Evolutionary conservation across 2,329 filamentous ascomycete species (phyloP), one percentile per base, ranked within the genome.

Genomic region (Fusarium drepaniforme): DNA sequence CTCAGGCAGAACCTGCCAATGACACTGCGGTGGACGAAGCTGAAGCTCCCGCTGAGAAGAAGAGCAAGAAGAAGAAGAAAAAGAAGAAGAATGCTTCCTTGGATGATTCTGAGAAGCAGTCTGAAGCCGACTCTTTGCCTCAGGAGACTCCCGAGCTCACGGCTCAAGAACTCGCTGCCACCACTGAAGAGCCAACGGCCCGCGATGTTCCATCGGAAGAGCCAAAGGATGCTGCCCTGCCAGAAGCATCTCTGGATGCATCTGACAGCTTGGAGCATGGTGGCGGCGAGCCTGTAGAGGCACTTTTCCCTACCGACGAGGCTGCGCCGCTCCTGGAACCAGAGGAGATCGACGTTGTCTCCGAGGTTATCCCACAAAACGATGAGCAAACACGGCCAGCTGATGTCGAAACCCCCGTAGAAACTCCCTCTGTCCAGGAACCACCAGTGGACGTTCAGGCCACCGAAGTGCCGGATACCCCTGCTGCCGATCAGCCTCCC

Each of bases 31-130:
- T 38, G 49, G 51, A 63, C 23, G 67, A 67, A 23, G 33, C 64
- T 38, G 73, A 77, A 46, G 53, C 51, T n/a, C 30, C 56, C 9
- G 30, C 74, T 4, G 70, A 76, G 28, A 80, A 77, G 62, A 77
- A 74, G 73, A 75, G 68, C 65, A 85, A 78, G 76, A 85, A 79
- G 75, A 84, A 83, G 21, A 86, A 83, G 81, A 86, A 78, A 66
- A 75, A 80, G 67, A 79, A 78, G 68, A 70, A 65, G 30, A 51
- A 65, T 18, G 44, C 71, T 25, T 49, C 68, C 35, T 44, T 66
- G 25, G 74, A 77, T 18, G 71, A 75, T 38, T 53, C 42, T 16
- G 77, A 75, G 59, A 64, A 72, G 38, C 72, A 68, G 18, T 59
- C 44, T 4, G 75, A 78, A 44, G 63, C 51, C 15, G 75, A 75